Evolutionary conservation across 2,329 filamentous ascomycete genomes (phyloP), one percentile per base, ranked within the genome.

Genomic region (Pestalotiopsis sp.): DNA sequence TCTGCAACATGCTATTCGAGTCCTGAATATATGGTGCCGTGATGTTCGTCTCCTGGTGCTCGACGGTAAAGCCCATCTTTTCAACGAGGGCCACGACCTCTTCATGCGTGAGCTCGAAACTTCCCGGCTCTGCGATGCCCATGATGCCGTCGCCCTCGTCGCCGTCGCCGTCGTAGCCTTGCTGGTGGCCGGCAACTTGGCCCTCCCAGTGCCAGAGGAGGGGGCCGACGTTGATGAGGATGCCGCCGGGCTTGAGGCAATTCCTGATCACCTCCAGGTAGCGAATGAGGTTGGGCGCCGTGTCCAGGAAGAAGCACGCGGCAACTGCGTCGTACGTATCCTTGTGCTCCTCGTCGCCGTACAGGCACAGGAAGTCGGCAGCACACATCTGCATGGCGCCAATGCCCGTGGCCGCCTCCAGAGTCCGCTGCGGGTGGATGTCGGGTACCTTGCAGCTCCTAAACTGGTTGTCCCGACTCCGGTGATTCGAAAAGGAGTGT

Each of bases 241-340:
- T 75, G 0, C 96, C 96, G 31, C 92, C 92, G 0, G 89, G 85
- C 73, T 88, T 90, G 64, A 99, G 86, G 75, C 95, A 97, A 76
- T 92, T 88, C 57, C 83, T 84, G 67, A 98, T 93, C 1, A 94
- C 91, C 77, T 97, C 91, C 41, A 99, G 88, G 77, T 99, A 99
- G 2, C 92, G 89, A 66, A 98, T 92, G 39, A 98, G 79, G 78
- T 99, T 98, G 1, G 95, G 95, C 2, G 96, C 96, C 1, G 96
- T 99, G 79, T 99, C 97, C 68, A 99, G 91, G 83, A 99, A 99
- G 82, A 98, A 99, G 12, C 97, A 93, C 2, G 92, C 93, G 0
- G 93, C 90, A 1, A 98, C 93, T 1, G 92, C 94, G 75, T 98
- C 91, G 79, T 94, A 98, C 0, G 80, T 75, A 0, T 85, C 86